Evolutionary conservation across 768 basidiomycete genomes (phyloP).

Genomic region (Leccinellum rugosiceps): DNA sequence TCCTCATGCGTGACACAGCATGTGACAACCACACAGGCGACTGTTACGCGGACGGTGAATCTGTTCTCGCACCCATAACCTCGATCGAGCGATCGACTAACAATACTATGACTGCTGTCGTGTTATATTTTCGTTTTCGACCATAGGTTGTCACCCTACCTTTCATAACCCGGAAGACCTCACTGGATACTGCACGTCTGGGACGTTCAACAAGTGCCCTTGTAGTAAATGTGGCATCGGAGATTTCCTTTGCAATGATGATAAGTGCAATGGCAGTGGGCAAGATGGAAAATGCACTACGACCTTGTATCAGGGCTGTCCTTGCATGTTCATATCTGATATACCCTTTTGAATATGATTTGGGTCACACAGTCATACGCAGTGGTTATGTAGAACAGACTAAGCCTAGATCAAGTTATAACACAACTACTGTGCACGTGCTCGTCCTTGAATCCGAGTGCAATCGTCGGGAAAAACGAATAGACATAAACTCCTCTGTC

Average conservation of each 20-base stretch:
- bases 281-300: no score
- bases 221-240: neutral
- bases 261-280: no score
- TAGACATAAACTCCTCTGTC: neutral
- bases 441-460: neutral
- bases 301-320: neutral
- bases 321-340: no score
- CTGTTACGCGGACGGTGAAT: neutral
- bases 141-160: neutral
- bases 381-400: no score
- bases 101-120: neutral
- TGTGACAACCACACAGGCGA: neutral
- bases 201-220: neutral
- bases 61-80: neutral
- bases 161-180: neutral
- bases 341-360: no score
- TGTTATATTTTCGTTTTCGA: neutral
- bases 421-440: no score
- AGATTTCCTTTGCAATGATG: neutral
- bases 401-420: no score
- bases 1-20: no score
- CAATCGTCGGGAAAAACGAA: neutral
- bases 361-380: no score
- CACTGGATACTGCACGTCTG: neutral
- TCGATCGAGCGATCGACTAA: neutral